phyloP scores from a whole-genome alignment of 2,329 filamentous ascomycete genomes.

The Cadophora sp. region DNA sequence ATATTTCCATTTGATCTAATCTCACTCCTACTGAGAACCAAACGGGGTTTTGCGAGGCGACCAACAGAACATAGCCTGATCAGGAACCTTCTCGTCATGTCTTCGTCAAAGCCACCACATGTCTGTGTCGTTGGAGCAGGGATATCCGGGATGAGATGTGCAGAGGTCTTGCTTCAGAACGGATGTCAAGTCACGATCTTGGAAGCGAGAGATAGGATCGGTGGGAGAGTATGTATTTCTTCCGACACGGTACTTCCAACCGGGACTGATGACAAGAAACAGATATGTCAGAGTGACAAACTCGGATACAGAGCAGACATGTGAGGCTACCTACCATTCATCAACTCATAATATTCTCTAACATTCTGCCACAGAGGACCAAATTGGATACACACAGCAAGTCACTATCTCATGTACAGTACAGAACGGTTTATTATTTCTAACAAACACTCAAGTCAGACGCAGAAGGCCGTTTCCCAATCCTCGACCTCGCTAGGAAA shows the following conservation, averaged over 20 bases:
- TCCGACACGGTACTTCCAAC: too few relatives aligned
- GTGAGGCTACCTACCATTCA: constrained; percentile 30
- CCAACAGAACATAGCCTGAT: too few relatives aligned
- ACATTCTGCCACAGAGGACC: constrained; percentile 20
- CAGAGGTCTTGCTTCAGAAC: constrained; percentile 59
- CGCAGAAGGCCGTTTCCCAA: constrained; percentile 55
- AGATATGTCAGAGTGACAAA: constrained; percentile 33
- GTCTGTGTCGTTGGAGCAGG: constrained; percentile 61
- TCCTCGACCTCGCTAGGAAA: constrained; percentile 57
- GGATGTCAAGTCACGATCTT: constrained; percentile 62
- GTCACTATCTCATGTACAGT: not conserved
- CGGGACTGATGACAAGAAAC: not conserved
- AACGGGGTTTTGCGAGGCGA: too few relatives aligned
- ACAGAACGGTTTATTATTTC: not conserved
- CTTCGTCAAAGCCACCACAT: constrained; percentile 28
- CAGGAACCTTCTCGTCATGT: not conserved
- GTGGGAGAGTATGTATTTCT: constrained; percentile 49
- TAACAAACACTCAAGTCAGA: constrained; percentile 1
- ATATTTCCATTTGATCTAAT: too few relatives aligned
- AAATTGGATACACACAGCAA: constrained; percentile 44
- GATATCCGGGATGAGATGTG: constrained; percentile 61
- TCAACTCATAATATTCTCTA: not conserved
- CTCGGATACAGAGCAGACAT: constrained; percentile 43
- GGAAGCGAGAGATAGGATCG: constrained; percentile 61
- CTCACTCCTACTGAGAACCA: too few relatives aligned